These are phyloP conservation scores for Zymoseptoria tritici DNA, from an alignment of 2,329 filamentous ascomycete genomes.

Conservation along the genomic window DNA sequence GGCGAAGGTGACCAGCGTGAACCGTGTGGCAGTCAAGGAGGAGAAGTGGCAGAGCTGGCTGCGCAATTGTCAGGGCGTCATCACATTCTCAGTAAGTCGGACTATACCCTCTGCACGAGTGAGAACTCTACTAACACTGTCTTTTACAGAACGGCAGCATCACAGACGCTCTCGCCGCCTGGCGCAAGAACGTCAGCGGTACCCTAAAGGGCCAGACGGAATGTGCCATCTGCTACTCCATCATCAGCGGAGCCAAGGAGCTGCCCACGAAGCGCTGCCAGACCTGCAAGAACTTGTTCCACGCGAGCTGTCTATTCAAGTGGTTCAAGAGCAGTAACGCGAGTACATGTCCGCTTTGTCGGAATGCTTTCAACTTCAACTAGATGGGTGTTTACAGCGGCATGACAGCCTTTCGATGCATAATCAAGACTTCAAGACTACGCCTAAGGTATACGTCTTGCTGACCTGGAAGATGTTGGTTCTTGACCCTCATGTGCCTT, in stretches of 20 bases:
- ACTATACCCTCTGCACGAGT: not conserved
- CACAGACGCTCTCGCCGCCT: conserved; percentile 77
- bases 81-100: conserved; percentile 67
- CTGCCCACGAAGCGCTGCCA: conserved; percentile 85
- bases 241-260: conserved; percentile 81
- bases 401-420: not conserved
- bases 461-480: no score
- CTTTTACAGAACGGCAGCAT: conserved; percentile 63
- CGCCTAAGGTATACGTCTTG: no score
- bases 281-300: conserved; percentile 92
- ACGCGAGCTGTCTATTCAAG: conserved; percentile 81
- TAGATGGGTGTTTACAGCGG: conserved; percentile 15
- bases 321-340: conserved; percentile 95
- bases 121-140: conserved; percentile 3
- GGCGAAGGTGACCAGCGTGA: conserved; percentile 67
- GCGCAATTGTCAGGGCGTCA: conserved; percentile 79
- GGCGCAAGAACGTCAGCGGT: conserved; percentile 78
- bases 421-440: no score
- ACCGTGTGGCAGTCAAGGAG: conserved; percentile 80
- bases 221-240: conserved; percentile 83
- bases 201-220: conserved; percentile 89
- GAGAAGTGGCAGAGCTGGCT: conserved; percentile 92
- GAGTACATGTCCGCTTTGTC: conserved; percentile 85
- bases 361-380: conserved; percentile 71
- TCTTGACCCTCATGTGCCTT: no score